Evolutionary conservation across 305 asterid genomes (phyloP), one percentile per base, ranked within the genome.

Genomic region (Nicotiana rustica): DNA sequence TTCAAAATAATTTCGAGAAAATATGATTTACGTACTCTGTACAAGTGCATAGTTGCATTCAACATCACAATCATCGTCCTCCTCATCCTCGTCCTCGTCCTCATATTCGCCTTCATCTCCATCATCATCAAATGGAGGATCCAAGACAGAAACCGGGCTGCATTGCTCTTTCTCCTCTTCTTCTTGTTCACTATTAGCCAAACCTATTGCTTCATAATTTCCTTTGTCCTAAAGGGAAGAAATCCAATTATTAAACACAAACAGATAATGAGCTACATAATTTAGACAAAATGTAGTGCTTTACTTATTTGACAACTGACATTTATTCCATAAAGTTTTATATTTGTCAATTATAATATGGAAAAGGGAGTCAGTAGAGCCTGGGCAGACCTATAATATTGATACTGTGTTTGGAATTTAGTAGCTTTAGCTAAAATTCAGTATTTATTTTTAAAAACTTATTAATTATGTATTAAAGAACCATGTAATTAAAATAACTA

Each of bases 141-240:
- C 99, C 80, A 96, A 67, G 25, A 96, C 89, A 0, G 98, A 96
- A 31, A 92, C 98, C 0, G 99, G 98, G 77, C 99, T 96, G 67
- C 91, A 87, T 77, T 94, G 98, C 17, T 94, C 97, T 80, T 93
- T 89, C 76, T 93, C 97, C 38, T 87, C 93, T n/a, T 88, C 96
- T 9, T 60, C 89, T 67, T 87, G 93, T 6, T 65, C 90, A 60
- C 62, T 69, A 18, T 86, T 78, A 2, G 71, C 78, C 6, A 57
- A 52, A 55, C 71, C 87, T 49, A 82, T 76, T 9, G 84, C 14
- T 89, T 80, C 86, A 66, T 15, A 64, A 55, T 81, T 89, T 75
- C 82, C 92, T 70, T 87, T 88, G 15, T 89, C 90, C 93, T 92
- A 67, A 80, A 5, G 29, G 70, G 49, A 56, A 12, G 29, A 25